Base-by-base conservation (phyloP, 2,329 filamentous ascomycete genomes). In the Albophoma yamanashiensis region DNA sequence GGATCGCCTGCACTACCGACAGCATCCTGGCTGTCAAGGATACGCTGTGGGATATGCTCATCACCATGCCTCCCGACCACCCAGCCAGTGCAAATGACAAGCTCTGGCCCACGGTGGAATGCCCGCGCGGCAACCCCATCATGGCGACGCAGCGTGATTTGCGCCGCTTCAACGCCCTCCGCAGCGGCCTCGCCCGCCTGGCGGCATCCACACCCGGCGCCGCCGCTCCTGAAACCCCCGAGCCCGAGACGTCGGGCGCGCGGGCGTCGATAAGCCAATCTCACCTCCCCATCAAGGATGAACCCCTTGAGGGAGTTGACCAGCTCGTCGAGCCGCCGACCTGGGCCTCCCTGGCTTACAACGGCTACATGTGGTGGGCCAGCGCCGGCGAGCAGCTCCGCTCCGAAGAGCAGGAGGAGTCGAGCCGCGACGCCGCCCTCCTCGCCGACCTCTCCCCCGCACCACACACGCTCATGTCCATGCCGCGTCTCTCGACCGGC, bases 1-100 rank as follows among this genome's bases (percentile, higher is more conserved):
- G 92, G 92, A 87, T 96, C 61, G 94, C 93, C 15, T 97, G 92
- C 73, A 97, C 93, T 3, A 97, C 93, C 1, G 94, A 99, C 75
- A 93, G 89, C 69, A 94, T 99, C 61, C 81, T 99, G 17, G 86
- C 85, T 55, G 89, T 91, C 73, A 97, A 97, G 76, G 84, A 87
- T 57, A 83, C 89, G 2, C 82, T 99, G 2, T 97, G 92, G 79
- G 94, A 99, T 70, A 81, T 97, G 67, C 82, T 97, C 45, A 87
- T 97, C 62, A 91, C 90, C 59, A 82, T 97, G 69, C 91, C 92
- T 0, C 81, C 85, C 1, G 72, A 81, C 7, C 78, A 87, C 66
- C 75, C 83, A 4, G 76, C 82, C 58, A 76, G 84, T 53, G 82
- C 82, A 9, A 77, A 79, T 34, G 79, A 83, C 64, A 86, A 81